Evolutionary conservation across 306 rosid genomes (phyloP), one percentile per base, ranked within the genome.

Genomic region (Pterocarpus macrocarpus): DNA sequence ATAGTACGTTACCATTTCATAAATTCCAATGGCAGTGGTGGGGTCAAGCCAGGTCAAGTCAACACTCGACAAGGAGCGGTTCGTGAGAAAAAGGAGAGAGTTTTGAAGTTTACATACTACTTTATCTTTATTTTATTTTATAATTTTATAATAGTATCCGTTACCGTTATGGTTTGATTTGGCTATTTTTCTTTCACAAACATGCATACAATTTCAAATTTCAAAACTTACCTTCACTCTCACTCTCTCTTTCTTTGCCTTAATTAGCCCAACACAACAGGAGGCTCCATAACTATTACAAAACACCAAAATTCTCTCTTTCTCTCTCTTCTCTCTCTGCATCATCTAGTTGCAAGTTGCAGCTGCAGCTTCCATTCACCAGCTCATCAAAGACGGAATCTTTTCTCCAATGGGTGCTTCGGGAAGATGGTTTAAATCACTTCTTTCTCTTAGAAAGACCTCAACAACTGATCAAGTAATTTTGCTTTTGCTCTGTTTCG

Each of bases 341-440:
- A 36, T 28, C 49, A 16, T 66, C n/a, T 49, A 22, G 14, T 36
- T 13, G 34, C 34, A 38, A 33, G 43, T 64, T 53, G 5, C 43
- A 11, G 41, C 5, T 62, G 16, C 32, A 8, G 28, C 28, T 61
- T 43, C 52, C 16, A 10, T 33, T 8, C 62, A 56, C 49, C 52
- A 35, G 53, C 71, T 64, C 73, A 38, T 73, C 39, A 14, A 64
- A 78, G 70, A 77, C 36, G 8, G 68, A 14, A 28, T 52, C 56
- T 78, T 53, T 69, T 17, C 76, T 87, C 84, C 57, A 79, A 93
- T 95, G 98, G 98, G 94, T 76, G 86, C 85, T 83, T 88, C 99
- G 0, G 93, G 91, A 71, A 95, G 79, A 73, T 95, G 98, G 98
- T 83, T 95, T 11, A 93, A 92, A 81, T 93, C 97, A 15, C 83